Evolutionary conservation across 345 rosid species (phyloP).

Genomic region (Moricandia arvensis): DNA sequence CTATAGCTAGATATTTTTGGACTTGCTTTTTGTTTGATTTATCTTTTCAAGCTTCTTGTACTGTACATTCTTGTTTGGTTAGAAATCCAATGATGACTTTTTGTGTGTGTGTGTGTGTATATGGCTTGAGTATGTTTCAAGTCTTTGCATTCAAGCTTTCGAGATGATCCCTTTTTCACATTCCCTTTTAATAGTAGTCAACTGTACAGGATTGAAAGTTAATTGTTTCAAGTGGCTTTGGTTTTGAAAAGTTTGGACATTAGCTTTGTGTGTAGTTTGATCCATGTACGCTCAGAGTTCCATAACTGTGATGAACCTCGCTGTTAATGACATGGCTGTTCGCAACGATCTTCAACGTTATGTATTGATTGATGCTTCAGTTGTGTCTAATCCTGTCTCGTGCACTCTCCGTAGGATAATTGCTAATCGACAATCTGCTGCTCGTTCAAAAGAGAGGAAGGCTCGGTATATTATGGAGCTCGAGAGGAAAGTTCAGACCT

Average conservation of each 20-base stretch:
- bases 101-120: no score
- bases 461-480: conserved; percentile 76
- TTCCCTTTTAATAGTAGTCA: no score
- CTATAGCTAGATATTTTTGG: background rate
- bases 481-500: conserved; percentile 81
- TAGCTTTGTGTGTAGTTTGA: background rate
- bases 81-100: background rate
- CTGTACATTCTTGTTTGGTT: conserved; percentile 13
- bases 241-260: background rate
- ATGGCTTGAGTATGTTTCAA: no score
- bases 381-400: background rate
- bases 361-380: no score
- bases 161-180: no score
- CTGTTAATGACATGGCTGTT: background rate
- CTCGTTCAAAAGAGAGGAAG: conserved; percentile 90
- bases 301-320: background rate
- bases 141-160: no score
- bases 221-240: background rate
- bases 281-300: background rate
- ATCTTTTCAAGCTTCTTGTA: background rate
- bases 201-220: no score
- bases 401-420: conserved; percentile 50
- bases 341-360: no score
- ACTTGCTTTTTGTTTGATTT: background rate
- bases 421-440: conserved; percentile 88